Base-by-base conservation (phyloP, 441 rosid genomes). In the Corymbia citriodora region DNA sequence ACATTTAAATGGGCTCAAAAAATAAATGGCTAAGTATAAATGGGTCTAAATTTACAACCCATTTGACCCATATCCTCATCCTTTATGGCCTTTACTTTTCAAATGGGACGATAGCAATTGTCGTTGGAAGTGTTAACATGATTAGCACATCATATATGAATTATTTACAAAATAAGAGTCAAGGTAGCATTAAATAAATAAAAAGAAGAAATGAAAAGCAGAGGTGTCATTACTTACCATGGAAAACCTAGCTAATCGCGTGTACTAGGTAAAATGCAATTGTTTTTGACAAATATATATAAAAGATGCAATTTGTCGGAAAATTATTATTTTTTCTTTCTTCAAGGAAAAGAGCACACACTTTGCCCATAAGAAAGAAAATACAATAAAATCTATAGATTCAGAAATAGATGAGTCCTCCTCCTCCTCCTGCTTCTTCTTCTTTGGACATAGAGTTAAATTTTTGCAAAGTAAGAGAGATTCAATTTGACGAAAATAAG, bases 221-320 rank as follows among this genome's bases (percentile, higher is more conserved):
- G 8, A n/a, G 19, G 36, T 7, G 18, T 14, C 11, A 0, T 14
- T 1, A 14, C 74, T 65, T 65, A n/a, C 17, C 9, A 3, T 18
- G 33, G 18, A 65, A n/a, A 31, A 16, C 19, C 16, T 16, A 16
- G 40, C 45, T 16, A 68, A 68, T 9, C 0, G 3, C 5, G 45
- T 31, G 33, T 33, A 33, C 33, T 33, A 33, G 33, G 33, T 33
- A 33, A 33, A 33, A 33, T 33, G 33, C 33, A 33, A 33, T 33
- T 33, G 33, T 33, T 33, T 33, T 33, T 2, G 33, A 33, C 33
- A 33, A 33, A 36, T 36, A 36, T 36, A 36, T 36, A 36, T 36
- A 17, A 8, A 17, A 68, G 45, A 68, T 68, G 19, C 18, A 3
- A 27, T 13, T 29, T 29, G 7, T 6, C 7, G 14, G n/a, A 25